Base-by-base conservation (phyloP, 179 eudicot genomes). In the Pouteria campechiana region DNA sequence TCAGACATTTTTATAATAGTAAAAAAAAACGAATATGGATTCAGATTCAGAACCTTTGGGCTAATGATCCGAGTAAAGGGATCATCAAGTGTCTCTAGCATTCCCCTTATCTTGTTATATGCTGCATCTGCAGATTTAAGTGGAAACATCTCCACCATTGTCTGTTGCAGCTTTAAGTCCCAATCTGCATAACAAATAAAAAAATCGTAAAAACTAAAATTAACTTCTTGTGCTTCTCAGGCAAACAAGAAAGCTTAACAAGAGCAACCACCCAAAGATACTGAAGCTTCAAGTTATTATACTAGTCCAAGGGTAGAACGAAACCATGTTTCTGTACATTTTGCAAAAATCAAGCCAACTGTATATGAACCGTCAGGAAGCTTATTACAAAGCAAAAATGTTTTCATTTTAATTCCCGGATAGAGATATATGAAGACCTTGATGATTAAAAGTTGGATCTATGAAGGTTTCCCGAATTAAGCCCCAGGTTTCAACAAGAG, bases 101-200 rank as follows among this genome's bases (percentile, higher is more conserved):
- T 89, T 44, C 85, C 83, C 33, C 75, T 60, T 48, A 89, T 55
- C 74, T 89, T 89, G 61, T 46, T 78, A 54, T 89, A 89, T 22
- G 97, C 97, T 60, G 95, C 97, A 81, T 89, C 97, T 33, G 69
- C 94, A 6, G 97, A 70, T 48, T 73, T 81, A 34, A 89, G 54
- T 14, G 97, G 97, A 72, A 89, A 85, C 75, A 89, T 89, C 68
- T 89, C 97, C 40, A 89, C 97, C 95, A 89, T 72, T 42, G 97
- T 89, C 46, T 89, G 89, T 42, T 89, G 97, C 52, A 89, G 50
- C 75, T 84, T 89, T 58, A 66, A 22, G 69, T 89, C 97, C 97
- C 97, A 89, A 52, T 89, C 97, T 87, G 61, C 38, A 58, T 44
- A 58, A 57, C 18, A 41, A 41, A 24, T 20, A 24, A 12, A 25